Evolutionary conservation across 805 yeast species (phyloP).

Genomic region (Kluyveromyces aestuarii): DNA sequence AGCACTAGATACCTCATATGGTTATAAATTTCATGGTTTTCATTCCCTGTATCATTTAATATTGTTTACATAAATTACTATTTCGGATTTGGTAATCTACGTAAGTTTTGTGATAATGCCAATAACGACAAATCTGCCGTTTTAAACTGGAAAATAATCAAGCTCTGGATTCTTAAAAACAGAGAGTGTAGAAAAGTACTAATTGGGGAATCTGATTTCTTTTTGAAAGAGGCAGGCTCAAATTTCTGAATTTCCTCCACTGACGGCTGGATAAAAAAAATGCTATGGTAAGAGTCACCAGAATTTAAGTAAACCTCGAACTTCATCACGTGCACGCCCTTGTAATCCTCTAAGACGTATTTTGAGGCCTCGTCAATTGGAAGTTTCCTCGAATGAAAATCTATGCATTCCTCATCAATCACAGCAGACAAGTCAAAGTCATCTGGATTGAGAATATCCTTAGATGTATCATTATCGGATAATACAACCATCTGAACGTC

Average conservation of each 20-base stretch:
- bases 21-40: background rate
- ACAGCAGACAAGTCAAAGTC: constrained; percentile 1
- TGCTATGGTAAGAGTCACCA: background rate
- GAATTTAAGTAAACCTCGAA: background rate
- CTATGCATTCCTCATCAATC: constrained; percentile 2
- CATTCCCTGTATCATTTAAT: background rate
- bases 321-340: constrained; percentile 1
- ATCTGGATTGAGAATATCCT: constrained; percentile 9
- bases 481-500: constrained; percentile 20
- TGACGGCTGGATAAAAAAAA: constrained; percentile 1
- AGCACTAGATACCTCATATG: background rate
- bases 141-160: constrained; percentile 26
- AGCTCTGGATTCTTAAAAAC: constrained; percentile 29
- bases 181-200: constrained; percentile 20
- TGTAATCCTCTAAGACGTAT: background rate
- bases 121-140: constrained; percentile 11
- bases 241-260: constrained; percentile 6
- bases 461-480: constrained; percentile 19
- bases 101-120: constrained; percentile 11
- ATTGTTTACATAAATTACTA: constrained; percentile 2
- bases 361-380: background rate
- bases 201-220: constrained; percentile 14
- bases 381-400: constrained; percentile 1
- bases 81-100: constrained; percentile 10
- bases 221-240: constrained; percentile 4